phyloP scores from a whole-genome alignment of 2,329 filamentous ascomycete genomes.

The Colletotrichum liriopes region DNA sequence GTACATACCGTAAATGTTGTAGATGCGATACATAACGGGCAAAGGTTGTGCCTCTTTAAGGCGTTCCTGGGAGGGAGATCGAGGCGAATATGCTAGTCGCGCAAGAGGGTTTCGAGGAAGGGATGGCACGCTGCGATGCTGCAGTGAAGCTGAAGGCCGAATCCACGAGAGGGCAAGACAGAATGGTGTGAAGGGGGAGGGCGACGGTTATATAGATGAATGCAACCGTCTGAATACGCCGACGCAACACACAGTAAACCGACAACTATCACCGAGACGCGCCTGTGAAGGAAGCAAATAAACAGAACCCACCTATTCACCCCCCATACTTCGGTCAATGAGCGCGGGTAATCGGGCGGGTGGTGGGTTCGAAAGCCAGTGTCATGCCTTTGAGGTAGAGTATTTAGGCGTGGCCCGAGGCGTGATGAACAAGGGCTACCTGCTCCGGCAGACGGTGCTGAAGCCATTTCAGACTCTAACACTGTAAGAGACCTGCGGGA shows the following conservation, averaged over 20 bases:
- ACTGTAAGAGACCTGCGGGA: neutral
- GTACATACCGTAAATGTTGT: conserved; percentile 55
- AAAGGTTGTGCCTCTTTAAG: neutral
- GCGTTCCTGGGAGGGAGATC: neutral
- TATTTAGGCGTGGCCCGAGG: conserved; percentile 9
- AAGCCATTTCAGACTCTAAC: conserved; percentile 4
- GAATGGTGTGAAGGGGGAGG: neutral
- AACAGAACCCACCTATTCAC: neutral
- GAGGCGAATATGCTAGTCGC: neutral
- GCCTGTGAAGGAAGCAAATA: neutral
- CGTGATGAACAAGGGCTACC: conserved; percentile 14
- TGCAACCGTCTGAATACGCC: neutral
- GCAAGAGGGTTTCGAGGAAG: neutral
- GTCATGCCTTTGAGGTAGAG: neutral
- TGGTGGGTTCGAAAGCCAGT: conserved; percentile 4
- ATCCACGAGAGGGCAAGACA: neutral
- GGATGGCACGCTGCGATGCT: neutral
- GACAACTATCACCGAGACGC: conserved; percentile 28
- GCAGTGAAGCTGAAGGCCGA: neutral
- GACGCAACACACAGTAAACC: conserved; percentile 1
- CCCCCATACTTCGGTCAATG: neutral
- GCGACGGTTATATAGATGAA: conserved; percentile 15
- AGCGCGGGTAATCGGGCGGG: neutral
- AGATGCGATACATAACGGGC: conserved; percentile 53
- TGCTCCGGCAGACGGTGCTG: neutral